Conservation (phyloP, 345 rosid species). For the Trapa bicornis region DNA sequence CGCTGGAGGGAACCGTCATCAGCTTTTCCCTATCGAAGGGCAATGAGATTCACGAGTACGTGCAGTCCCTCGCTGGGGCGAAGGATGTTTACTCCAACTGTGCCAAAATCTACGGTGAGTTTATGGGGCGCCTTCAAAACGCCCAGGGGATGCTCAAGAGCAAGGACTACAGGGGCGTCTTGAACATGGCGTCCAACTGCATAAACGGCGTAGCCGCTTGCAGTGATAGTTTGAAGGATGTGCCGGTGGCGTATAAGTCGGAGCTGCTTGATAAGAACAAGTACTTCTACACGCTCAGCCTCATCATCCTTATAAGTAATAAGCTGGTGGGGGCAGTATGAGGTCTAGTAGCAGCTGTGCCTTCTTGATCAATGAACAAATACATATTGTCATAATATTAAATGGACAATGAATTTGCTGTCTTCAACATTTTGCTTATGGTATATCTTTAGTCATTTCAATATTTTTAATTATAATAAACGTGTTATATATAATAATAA, state of each 20-base stretch:
- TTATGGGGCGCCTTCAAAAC: neutral
- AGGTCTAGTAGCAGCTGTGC: no score
- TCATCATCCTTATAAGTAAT: slow-evolving; percentile 8
- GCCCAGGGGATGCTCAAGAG: neutral
- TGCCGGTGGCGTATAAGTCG: neutral
- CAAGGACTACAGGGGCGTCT: slow-evolving; percentile 1
- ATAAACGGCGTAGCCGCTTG: slow-evolving; percentile 6
- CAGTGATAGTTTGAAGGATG: neutral
- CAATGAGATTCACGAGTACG: neutral
- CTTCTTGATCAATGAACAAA: no score
- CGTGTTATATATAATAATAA: no score
- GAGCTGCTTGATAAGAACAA: slow-evolving; percentile 11
- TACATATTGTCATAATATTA: no score
- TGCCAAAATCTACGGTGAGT: slow-evolving; percentile 4
- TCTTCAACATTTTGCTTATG: no score
- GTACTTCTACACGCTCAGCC: slow-evolving; percentile 15
- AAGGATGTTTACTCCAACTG: slow-evolving; percentile 7
- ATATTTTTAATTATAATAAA: no score
- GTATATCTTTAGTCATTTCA: no score
- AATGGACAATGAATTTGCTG: no score
- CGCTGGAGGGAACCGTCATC: slow-evolving; percentile 3
- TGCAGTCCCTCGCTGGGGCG: neutral
- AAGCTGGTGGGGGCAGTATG: neutral
- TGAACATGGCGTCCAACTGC: neutral
- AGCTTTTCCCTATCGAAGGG: neutral